Evolutionary conservation across 1,284 basidiomycete species (phyloP).

Genomic region (Rhodotorula sp.): DNA sequence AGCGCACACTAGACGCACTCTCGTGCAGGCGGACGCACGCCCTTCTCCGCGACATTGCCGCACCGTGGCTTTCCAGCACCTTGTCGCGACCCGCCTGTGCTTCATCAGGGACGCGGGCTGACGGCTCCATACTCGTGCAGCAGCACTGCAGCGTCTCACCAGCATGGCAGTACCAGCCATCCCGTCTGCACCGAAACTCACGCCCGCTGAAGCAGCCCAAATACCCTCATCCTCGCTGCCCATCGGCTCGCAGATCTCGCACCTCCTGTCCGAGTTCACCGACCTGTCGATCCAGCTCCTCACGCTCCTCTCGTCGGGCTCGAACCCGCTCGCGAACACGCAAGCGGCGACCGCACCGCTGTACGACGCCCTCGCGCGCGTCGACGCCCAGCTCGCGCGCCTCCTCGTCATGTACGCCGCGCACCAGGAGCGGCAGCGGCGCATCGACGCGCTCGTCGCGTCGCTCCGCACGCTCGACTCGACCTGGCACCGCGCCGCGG

Average conservation of each 20-base stretch:
- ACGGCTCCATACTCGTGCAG: no score
- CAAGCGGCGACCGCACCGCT: neutral
- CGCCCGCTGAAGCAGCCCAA: conserved; percentile 16
- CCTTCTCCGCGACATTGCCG: no score
- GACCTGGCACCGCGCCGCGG: conserved; percentile 1
- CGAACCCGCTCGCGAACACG: neutral
- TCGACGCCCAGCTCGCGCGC: conserved; percentile 26
- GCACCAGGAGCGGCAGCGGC: conserved; percentile 22
- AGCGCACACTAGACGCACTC: no score
- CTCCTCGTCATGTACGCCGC: conserved; percentile 24
- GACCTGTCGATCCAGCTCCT: conserved; percentile 32
- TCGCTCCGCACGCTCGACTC: conserved; percentile 5
- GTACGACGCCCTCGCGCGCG: conserved; percentile 8
- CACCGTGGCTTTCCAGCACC: no score
- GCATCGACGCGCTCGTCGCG: conserved; percentile 20
- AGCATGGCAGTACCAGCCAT: neutral
- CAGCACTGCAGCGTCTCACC: neutral
- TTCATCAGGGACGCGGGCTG: neutral
- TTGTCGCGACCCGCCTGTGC: no score
- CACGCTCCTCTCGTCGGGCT: conserved; percentile 16
- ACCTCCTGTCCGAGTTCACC: conserved; percentile 31
- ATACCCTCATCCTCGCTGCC: conserved; percentile 34
- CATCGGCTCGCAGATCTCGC: conserved; percentile 27
- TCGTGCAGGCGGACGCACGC: no score
- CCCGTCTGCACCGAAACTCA: neutral